phyloP scores from a whole-genome alignment of 2,329 filamentous ascomycete genomes.

The Lasiodiplodia sp. region DNA sequence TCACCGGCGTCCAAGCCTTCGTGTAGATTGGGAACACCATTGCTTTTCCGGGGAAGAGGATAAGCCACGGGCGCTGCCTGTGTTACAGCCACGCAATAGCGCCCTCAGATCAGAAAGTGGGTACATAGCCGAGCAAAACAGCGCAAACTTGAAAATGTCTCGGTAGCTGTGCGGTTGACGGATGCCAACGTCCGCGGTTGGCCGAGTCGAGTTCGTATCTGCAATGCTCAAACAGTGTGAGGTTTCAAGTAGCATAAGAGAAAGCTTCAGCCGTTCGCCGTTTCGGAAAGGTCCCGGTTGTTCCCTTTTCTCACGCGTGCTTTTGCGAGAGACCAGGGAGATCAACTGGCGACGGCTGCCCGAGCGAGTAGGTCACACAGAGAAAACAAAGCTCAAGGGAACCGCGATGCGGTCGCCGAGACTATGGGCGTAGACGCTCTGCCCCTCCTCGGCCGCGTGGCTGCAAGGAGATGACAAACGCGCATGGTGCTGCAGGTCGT shows the following conservation, averaged over 20 bases:
- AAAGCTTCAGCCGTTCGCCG: conserved; percentile 1
- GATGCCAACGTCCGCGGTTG: conserved; percentile 19
- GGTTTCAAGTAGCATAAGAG: conserved; percentile 25
- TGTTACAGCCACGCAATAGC: conserved; percentile 21
- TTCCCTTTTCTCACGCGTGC: conserved; percentile 19
- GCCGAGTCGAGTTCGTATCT: conserved; percentile 13
- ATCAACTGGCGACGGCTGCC: background rate
- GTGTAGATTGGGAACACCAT: conserved; percentile 53
- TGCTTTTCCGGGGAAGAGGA: conserved; percentile 22
- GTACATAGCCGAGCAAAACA: background rate
- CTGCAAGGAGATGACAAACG: background rate
- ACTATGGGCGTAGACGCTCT: background rate
- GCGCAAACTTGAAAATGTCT: conserved; percentile 14
- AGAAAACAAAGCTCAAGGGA: conserved; percentile 9
- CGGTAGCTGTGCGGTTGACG: conserved; percentile 10
- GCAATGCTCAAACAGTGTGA: conserved; percentile 20
- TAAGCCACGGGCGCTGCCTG: conserved; percentile 6
- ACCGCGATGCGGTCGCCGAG: background rate
- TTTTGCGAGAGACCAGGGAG: conserved; percentile 8
- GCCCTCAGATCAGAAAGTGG: conserved; percentile 9
- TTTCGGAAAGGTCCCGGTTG: conserved; percentile 13
- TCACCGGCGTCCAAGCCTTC: conserved; percentile 79
- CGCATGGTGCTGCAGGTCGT: background rate
- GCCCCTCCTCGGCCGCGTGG: background rate
- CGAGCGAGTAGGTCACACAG: conserved; percentile 15